phyloP scores from a whole-genome alignment of 441 rosid species.

The Euphorbia neoarborescens region DNA sequence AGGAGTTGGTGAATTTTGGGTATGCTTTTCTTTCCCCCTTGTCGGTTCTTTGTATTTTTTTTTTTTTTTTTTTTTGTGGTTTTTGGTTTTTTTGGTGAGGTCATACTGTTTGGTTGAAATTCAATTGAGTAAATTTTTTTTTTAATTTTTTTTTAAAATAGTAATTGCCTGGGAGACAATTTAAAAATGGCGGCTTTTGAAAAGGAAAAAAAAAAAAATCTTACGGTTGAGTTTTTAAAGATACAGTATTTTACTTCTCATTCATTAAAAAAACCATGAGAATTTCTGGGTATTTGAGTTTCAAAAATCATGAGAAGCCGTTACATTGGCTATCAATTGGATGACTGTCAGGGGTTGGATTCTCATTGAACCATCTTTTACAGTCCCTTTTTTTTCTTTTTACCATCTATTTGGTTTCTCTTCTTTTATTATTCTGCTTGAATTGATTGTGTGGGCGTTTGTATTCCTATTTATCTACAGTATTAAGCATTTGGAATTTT shows the following conservation, averaged over 20 bases:
- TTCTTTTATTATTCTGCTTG: neutral
- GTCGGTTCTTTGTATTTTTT: neutral
- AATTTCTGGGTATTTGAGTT: neutral
- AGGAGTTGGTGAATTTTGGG: constrained; percentile 26
- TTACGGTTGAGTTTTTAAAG: constrained; percentile 2
- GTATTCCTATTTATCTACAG: neutral
- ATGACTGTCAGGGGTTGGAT: neutral
- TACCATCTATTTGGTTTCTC: neutral
- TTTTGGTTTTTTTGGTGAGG: too few species aligned
- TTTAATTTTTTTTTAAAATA: too few species aligned
- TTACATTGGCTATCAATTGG: neutral
- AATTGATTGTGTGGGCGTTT: neutral
- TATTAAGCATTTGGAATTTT: constrained; percentile 15
- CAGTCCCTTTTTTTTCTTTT: neutral
- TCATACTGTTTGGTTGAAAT: constrained; percentile 5
- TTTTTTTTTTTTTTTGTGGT: neutral
- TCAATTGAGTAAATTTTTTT: neutral
- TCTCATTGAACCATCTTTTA: neutral
- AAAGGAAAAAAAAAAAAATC: neutral
- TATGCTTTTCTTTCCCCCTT: constrained; percentile 15
- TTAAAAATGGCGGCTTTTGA: constrained; percentile 1
- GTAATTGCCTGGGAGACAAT: neutral
- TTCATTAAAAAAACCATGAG: neutral
- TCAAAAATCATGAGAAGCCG: too few species aligned
- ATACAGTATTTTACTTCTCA: neutral